Conservation (phyloP, 176 grass and related monocot genomes). For the Bromus sterilis region DNA sequence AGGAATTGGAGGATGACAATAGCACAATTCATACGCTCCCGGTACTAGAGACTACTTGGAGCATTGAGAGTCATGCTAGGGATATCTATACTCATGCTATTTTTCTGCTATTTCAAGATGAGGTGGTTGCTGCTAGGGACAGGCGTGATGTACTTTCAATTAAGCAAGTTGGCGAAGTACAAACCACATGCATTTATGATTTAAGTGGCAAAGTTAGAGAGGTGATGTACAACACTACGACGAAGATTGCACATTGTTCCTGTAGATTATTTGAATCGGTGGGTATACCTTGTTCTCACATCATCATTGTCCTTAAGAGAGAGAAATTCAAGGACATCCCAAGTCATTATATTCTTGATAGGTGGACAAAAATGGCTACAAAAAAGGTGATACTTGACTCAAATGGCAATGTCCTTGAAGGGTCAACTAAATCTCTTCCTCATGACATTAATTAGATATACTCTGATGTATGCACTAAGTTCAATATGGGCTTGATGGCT, state of each 20-base stretch:
- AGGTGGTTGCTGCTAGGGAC: neutral
- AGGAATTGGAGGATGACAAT: neutral
- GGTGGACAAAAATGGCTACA: slow-evolving; percentile 2
- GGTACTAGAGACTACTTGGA: neutral
- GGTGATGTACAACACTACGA: neutral
- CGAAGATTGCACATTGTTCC: neutral
- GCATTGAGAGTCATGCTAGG: neutral
- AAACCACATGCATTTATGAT: neutral
- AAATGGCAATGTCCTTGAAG: neutral
- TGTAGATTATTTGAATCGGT: neutral
- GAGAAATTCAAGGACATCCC: neutral
- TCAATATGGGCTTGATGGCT: no score
- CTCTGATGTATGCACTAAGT: no score
- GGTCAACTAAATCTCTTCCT: neutral
- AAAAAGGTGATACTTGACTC: neutral
- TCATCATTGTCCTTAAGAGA: neutral
- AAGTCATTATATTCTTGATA: neutral
- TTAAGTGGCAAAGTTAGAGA: neutral
- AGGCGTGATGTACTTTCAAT: neutral
- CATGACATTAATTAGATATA: no score
- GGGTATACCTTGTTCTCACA: neutral
- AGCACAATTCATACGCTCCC: neutral
- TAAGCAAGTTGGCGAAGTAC: neutral
- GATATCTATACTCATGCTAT: neutral
- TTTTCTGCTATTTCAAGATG: neutral